phyloP scores from a whole-genome alignment of 2,329 filamentous ascomycete genomes.

The Scorias spongiosa region DNA sequence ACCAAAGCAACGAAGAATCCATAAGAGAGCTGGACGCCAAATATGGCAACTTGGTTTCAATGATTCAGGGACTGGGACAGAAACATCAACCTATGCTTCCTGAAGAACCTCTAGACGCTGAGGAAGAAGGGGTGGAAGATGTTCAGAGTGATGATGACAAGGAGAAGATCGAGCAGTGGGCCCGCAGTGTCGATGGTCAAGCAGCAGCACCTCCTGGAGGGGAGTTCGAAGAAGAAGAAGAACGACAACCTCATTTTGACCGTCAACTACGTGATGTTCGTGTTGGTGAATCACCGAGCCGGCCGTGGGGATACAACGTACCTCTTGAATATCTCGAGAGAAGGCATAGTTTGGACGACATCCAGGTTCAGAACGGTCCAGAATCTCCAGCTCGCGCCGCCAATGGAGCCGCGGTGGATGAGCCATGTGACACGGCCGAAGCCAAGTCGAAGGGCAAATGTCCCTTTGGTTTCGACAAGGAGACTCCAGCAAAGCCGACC shows the following conservation, averaged over 20 bases:
- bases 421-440: conserved; percentile 1
- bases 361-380: conserved; percentile 33
- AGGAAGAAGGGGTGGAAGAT: conserved; percentile 23
- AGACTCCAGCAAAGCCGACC: neutral
- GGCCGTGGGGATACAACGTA: conserved; percentile 83
- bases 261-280: conserved; percentile 73
- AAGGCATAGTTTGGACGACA: conserved; percentile 23
- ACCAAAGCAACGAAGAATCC: conserved; percentile 73
- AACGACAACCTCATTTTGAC: conserved; percentile 63
- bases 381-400: conserved; percentile 16
- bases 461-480: conserved; percentile 9
- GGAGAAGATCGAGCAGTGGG: conserved; percentile 73
- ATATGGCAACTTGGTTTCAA: conserved; percentile 79
- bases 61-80: conserved; percentile 80
- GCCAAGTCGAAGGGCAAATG: conserved; percentile 5
- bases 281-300: conserved; percentile 84
- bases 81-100: conserved; percentile 82
- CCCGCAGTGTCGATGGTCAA: conserved; percentile 46
- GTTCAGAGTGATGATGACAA: conserved; percentile 37
- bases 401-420: conserved; percentile 11
- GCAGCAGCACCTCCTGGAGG: conserved; percentile 22
- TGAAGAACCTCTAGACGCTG: conserved; percentile 33
- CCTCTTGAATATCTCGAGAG: conserved; percentile 39
- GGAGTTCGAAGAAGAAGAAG: conserved; percentile 32
- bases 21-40: conserved; percentile 84